A percentile compares a stretch with the other conserved stretches of the same genome.
Conservation (phyloP, 208 protist genomes). For the Leishmania turanica region DNA sequence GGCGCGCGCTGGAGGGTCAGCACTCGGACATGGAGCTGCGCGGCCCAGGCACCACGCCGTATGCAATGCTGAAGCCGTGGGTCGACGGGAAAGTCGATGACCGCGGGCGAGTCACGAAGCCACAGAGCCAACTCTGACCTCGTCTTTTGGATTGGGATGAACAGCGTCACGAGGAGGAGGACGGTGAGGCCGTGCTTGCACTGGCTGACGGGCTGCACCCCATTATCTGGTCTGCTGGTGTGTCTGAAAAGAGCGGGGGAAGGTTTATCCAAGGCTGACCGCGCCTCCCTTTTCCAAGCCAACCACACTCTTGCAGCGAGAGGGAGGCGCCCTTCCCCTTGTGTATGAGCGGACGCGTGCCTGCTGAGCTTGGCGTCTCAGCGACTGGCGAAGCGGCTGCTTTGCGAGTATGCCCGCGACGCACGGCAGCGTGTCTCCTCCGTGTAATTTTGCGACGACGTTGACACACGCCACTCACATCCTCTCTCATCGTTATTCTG, state of each 20-base stretch:
- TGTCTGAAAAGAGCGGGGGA: background rate
- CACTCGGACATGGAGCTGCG: slow-evolving; percentile 38
- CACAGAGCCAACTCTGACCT: slow-evolving; percentile 11
- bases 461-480: background rate
- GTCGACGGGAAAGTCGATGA: slow-evolving; percentile 40
- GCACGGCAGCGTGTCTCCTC: background rate
- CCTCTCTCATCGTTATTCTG: background rate
- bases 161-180: background rate
- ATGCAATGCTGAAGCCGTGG: slow-evolving; percentile 48
- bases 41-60: slow-evolving; percentile 36
- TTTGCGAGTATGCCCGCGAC: background rate
- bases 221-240: background rate
- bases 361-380: background rate
- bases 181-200: background rate
- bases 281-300: background rate
- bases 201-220: background rate
- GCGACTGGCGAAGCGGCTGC: background rate
- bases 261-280: background rate
- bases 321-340: background rate
- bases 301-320: background rate
- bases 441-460: background rate
- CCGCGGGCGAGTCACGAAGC: slow-evolving; percentile 13
- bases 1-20: slow-evolving; percentile 30
- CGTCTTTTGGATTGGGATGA: background rate
- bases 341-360: background rate